Conservation (phyloP, 2,329 filamentous ascomycete genomes). For the Sarocladium brachiariae region DNA sequence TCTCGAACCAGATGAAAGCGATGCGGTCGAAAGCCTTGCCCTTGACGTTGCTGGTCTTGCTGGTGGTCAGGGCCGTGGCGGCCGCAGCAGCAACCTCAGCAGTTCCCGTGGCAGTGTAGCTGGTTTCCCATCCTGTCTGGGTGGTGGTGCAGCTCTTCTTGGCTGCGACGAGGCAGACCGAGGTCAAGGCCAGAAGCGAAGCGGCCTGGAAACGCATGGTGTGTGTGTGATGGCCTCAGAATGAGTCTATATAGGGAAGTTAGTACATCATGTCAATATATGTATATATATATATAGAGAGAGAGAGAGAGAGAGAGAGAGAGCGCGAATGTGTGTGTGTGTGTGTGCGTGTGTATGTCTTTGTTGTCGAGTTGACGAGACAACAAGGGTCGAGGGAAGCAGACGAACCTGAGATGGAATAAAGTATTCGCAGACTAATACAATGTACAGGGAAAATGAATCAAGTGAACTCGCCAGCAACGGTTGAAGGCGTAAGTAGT, state of each 20-base stretch:
- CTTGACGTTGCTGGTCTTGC: slow-evolving; percentile 56
- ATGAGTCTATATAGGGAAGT: slow-evolving; percentile 1
- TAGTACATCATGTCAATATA: not conserved
- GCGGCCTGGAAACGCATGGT: slow-evolving; percentile 11
- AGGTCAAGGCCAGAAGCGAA: slow-evolving; percentile 20
- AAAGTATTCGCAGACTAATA: too few species aligned
- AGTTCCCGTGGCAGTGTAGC: slow-evolving; percentile 45
- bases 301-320: too few species aligned
- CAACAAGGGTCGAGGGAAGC: too few species aligned
- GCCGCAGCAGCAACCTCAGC: slow-evolving; percentile 46
- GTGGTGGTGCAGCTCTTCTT: slow-evolving; percentile 9
- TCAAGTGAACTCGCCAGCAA: too few species aligned
- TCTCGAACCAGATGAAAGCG: slow-evolving; percentile 71
- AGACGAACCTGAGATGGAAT: too few species aligned
- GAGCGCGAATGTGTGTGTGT: too few species aligned
- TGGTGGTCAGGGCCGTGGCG: slow-evolving; percentile 53
- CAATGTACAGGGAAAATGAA: too few species aligned
- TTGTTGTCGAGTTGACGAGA: too few species aligned
- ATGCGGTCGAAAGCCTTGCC: slow-evolving; percentile 69
- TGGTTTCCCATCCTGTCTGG: slow-evolving; percentile 28
- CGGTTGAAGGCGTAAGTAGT: too few species aligned
- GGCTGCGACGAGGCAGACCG: slow-evolving; percentile 18
- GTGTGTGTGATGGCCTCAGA: not conserved
- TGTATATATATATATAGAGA: too few species aligned
- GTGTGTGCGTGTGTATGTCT: too few species aligned